Base-by-base conservation (phyloP, 2,329 filamentous ascomycete species). In the Chrysoporthe puriensis region DNA sequence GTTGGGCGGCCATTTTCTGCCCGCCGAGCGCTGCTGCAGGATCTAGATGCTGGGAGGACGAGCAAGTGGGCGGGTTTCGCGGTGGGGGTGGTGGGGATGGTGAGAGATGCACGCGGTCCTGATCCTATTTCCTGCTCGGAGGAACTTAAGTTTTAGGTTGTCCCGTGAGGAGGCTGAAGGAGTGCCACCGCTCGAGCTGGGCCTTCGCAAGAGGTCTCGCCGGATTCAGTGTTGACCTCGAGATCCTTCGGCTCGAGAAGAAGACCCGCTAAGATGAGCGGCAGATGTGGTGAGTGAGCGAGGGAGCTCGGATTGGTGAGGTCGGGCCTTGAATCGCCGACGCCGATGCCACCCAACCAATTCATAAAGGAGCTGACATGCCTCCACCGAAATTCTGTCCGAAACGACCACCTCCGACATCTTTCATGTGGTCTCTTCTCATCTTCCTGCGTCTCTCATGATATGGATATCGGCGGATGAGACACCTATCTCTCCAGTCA, bases 1-100 rank as follows among this genome's bases (percentile, higher is more conserved):
- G 78, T 34, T 77, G 71, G 40, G 72, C 72, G 8, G 70, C 61
- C 66, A 68, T 68, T 18, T 21, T 26, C 11, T 40, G 57, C 36
- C 21, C 7, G 46, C 6, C 14, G 46, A 11, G 54, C 14, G 34
- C 11, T 21, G 36, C 40, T 13, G 18, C 5, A 21, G 56, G 56
- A 58, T 32, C 21, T 7, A 2, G 21, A 16, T 34, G 50, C 26
- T 16, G 50, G 26, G 6, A 9, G 9, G 9, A 40, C 9, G 36
- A 40, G 36, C 36, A 4, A 9, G 36, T 9, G 36, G 36, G 2
- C 26, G 26, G 26, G 26, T 26, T 26, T 26, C 26, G 26, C 26
- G 26, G 26, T 26, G 26, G 6, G 36, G 36, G 36, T 40, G 36
- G 9, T 40, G 36, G 36, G 36, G 26, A 26, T 26, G 26, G 26